These are phyloP conservation scores for Diplodia sapinea DNA, from an alignment of 2,329 filamentous ascomycete genomes.

Conservation along the genomic window DNA sequence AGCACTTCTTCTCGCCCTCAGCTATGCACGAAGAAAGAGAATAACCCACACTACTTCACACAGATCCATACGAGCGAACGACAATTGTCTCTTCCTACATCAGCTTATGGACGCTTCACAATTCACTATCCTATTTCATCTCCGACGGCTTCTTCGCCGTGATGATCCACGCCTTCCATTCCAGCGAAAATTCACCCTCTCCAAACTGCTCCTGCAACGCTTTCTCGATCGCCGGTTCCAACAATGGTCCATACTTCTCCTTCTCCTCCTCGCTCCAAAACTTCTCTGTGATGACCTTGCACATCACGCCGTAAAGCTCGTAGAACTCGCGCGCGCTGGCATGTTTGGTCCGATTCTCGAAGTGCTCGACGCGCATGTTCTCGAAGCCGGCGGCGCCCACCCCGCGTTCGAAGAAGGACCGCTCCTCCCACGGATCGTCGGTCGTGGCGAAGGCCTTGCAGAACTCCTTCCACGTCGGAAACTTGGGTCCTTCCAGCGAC, in stretches of 20 bases:
- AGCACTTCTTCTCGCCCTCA: background rate
- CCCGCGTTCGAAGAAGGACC: constrained; percentile 3
- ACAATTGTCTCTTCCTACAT: background rate
- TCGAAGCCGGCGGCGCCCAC: constrained; percentile 17
- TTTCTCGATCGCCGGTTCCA: constrained; percentile 20
- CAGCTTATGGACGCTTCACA: background rate
- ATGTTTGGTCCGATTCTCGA: constrained; percentile 5
- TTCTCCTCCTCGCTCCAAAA: constrained; percentile 31
- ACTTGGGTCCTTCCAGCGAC: background rate
- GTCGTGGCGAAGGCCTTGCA: background rate
- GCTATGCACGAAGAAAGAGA: background rate
- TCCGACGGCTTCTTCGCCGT: constrained; percentile 10
- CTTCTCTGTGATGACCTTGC: background rate
- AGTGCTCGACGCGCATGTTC: background rate
- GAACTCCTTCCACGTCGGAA: constrained; percentile 21
- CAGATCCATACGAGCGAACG: background rate
- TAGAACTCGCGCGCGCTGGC: constrained; percentile 15
- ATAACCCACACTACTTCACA: background rate
- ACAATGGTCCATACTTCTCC: constrained; percentile 14
- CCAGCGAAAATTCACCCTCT: constrained; percentile 13
- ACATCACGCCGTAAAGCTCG: background rate
- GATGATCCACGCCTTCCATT: constrained; percentile 19
- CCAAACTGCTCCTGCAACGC: constrained; percentile 18
- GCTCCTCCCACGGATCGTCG: constrained; percentile 15
- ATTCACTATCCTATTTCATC: background rate